phyloP scores from a whole-genome alignment of 2,329 filamentous ascomycete species.

The Pyricularia grisea region DNA sequence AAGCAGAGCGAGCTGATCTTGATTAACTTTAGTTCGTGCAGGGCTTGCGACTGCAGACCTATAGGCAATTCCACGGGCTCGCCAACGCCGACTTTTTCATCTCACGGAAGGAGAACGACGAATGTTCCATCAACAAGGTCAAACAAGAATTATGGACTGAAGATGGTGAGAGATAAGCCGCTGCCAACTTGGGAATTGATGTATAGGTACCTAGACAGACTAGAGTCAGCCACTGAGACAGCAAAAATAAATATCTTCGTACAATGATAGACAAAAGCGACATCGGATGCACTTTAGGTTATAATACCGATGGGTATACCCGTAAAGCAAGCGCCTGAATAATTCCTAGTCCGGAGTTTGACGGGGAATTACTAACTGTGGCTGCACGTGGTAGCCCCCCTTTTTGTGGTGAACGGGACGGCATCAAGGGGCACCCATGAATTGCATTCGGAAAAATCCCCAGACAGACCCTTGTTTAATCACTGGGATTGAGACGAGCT shows the following conservation, averaged over 20 bases:
- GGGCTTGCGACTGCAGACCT: background rate
- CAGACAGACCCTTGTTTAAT: background rate
- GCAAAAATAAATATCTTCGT: background rate
- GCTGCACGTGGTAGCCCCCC: background rate
- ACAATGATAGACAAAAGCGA: background rate
- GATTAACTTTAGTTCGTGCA: constrained; percentile 8
- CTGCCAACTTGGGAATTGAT: too few relatives aligned
- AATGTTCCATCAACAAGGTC: background rate
- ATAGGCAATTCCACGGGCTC: background rate
- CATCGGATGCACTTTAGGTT: background rate
- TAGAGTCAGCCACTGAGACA: background rate
- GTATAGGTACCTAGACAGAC: background rate
- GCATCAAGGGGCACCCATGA: background rate
- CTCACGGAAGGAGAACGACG: background rate
- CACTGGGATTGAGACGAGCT: background rate
- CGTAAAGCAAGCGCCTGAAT: background rate
- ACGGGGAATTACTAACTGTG: background rate
- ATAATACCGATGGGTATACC: background rate
- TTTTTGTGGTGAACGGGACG: background rate
- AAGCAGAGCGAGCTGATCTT: constrained; percentile 5
- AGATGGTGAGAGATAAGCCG: too few relatives aligned
- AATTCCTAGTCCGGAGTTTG: background rate
- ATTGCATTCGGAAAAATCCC: background rate
- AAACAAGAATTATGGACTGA: background rate
- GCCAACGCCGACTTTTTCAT: background rate